Evolutionary conservation across 192 early-diverging fungal species (phyloP).

Genomic region (Gamsiella multidivaricata): DNA sequence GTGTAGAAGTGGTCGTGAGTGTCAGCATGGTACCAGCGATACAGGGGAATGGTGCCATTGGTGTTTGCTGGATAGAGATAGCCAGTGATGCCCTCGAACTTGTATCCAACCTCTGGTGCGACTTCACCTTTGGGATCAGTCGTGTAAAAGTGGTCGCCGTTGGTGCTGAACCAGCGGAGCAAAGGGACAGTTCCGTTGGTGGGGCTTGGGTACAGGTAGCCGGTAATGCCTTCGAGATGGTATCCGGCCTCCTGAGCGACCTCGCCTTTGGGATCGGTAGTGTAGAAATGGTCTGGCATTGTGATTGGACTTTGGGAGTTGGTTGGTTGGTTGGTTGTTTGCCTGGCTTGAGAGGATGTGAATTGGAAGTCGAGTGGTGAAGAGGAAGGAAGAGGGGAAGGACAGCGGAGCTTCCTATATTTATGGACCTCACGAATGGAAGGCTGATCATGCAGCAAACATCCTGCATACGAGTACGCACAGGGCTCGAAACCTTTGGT

Average conservation of each 20-base stretch:
- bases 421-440: too few species aligned
- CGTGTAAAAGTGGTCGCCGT: conserved; percentile 8
- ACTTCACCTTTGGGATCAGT: background rate
- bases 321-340: background rate
- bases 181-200: conserved; percentile 9
- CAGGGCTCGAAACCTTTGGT: too few species aligned
- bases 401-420: too few species aligned
- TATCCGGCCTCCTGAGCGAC: conserved; percentile 1
- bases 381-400: too few species aligned
- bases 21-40: background rate
- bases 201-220: conserved; percentile 19
- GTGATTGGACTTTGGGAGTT: background rate
- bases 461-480: too few species aligned
- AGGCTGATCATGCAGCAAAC: too few species aligned
- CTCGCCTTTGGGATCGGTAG: conserved; percentile 4
- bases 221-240: conserved; percentile 12
- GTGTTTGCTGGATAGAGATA: conserved; percentile 2
- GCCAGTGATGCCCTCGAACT: conserved; percentile 10
- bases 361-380: too few species aligned
- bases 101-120: background rate
- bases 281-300: conserved; percentile 12
- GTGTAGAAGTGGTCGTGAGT: conserved; percentile 7
- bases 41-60: conserved; percentile 1
- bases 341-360: too few species aligned
- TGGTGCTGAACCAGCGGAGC: conserved; percentile 3